These are phyloP conservation scores for Globisporangium recalcitrans DNA, from an alignment of 352 stramenopile genomes.

Conservation along the genomic window DNA sequence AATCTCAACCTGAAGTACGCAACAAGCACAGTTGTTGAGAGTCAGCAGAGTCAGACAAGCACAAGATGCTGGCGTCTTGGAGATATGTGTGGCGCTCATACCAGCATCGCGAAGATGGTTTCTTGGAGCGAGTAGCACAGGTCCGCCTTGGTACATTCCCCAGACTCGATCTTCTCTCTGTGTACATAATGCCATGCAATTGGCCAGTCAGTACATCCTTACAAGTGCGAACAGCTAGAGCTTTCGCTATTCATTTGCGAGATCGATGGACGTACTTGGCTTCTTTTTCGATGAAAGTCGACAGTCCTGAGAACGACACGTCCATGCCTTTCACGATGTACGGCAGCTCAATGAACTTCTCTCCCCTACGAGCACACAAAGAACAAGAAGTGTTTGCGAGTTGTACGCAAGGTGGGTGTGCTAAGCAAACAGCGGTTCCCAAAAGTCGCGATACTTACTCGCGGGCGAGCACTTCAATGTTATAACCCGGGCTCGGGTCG, in stretches of 20 bases:
- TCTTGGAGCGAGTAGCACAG: constrained; percentile 99
- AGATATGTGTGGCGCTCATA: constrained; percentile 15
- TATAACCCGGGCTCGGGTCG: constrained; percentile 97
- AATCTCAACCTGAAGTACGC: constrained; percentile 90
- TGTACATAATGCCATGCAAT: not conserved
- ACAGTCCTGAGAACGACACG: constrained; percentile 97
- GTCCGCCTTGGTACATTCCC: constrained; percentile 92
- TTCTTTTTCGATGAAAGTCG: constrained; percentile 95
- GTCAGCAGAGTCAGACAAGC: not conserved
- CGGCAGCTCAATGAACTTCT: constrained; percentile 94
- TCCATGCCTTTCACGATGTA: constrained; percentile 99
- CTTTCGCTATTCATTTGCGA: not conserved
- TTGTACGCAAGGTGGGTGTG: not conserved
- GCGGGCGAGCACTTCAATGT: constrained; percentile 98
- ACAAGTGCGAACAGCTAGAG: not conserved
- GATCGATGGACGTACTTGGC: constrained; percentile 45
- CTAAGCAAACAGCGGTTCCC: not conserved
- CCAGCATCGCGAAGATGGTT: constrained; percentile 99
- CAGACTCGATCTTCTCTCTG: constrained; percentile 75
- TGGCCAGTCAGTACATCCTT: not conserved
- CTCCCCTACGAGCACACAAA: constrained; percentile 35
- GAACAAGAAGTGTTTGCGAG: not conserved
- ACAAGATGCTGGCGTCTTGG: not conserved
- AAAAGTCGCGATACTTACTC: constrained; percentile 48
- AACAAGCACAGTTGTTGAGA: not conserved